These are phyloP conservation scores for Trypanosoma cruzi DNA, from an alignment of 208 protist species.

Conservation along the genomic window DNA sequence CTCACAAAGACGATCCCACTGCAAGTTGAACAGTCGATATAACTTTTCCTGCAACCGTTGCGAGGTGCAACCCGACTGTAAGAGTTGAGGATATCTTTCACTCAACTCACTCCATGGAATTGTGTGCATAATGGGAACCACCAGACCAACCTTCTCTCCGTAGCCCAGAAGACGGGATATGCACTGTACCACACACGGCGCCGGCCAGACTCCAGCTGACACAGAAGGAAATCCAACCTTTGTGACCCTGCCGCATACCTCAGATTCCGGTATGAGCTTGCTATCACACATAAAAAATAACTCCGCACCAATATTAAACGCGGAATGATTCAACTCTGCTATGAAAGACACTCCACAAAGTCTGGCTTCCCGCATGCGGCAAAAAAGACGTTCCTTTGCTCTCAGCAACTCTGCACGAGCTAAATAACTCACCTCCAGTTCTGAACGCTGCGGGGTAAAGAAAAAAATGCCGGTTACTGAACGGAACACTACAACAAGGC, in stretches of 20 bases:
- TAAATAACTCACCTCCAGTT: constrained; percentile 28
- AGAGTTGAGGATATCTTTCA: constrained; percentile 3
- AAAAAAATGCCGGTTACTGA: constrained; percentile 13
- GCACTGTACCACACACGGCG: constrained; percentile 24
- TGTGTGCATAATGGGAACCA: constrained; percentile 7
- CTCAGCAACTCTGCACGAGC: constrained; percentile 32
- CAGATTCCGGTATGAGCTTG: constrained; percentile 1
- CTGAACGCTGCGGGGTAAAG: constrained; percentile 22
- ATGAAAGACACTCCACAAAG: constrained; percentile 27
- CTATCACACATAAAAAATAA: constrained; percentile 37
- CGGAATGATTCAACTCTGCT: constrained; percentile 26
- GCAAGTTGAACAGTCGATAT: not conserved
- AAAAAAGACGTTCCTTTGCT: constrained; percentile 38
- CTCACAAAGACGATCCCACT: not conserved
- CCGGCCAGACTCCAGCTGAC: constrained; percentile 37
- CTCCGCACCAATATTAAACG: constrained; percentile 41
- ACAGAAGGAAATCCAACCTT: constrained; percentile 44
- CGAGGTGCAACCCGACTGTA: not conserved
- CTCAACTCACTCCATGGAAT: constrained; percentile 7
- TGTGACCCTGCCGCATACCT: not conserved
- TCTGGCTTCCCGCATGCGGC: constrained; percentile 27
- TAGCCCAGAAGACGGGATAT: constrained; percentile 12
- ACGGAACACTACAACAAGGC: constrained; percentile 15
- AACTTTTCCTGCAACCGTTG: not conserved
- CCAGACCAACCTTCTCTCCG: not conserved